phyloP scores from a whole-genome alignment of 768 basidiomycete species.

The Tylopilus sp. region DNA sequence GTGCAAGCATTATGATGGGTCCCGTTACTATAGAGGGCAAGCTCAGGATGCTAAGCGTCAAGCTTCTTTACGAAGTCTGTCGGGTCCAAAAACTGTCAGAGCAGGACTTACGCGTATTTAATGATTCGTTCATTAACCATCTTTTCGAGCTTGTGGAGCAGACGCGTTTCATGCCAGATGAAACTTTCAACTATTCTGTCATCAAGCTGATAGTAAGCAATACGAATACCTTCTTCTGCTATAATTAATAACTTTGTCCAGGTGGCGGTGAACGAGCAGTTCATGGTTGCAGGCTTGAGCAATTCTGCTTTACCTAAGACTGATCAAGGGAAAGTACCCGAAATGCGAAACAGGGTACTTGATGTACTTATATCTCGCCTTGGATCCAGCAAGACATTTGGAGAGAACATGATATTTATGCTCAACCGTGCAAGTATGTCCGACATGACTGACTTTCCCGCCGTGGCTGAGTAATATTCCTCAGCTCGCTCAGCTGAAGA shows the following conservation, averaged over 20 bases:
- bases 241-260: conserved; percentile 32
- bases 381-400: conserved; percentile 90
- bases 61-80: conserved; percentile 88
- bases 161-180: conserved; percentile 83
- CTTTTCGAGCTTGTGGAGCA: conserved; percentile 93
- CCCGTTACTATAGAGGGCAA: conserved; percentile 80
- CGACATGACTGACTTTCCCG: not conserved
- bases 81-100: conserved; percentile 80
- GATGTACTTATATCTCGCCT: conserved; percentile 80
- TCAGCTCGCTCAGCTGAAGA: conserved; percentile 87
- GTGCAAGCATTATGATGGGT: conserved; percentile 39
- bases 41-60: conserved; percentile 65
- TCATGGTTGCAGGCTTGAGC: conserved; percentile 84
- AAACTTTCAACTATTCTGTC: conserved; percentile 91
- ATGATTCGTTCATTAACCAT: conserved; percentile 80
- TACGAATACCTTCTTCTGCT: not conserved
- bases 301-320: conserved; percentile 21
- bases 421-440: conserved; percentile 87
- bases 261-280: conserved; percentile 96
- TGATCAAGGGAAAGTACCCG: conserved; percentile 31
- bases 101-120: conserved; percentile 80
- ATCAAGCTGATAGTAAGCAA: conserved; percentile 85
- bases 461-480: conserved; percentile 2
- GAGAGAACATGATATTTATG: conserved; percentile 99
- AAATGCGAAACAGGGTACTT: conserved; percentile 73